Conservation (phyloP, 2,329 filamentous ascomycete genomes). For the Botrytis aclada region DNA sequence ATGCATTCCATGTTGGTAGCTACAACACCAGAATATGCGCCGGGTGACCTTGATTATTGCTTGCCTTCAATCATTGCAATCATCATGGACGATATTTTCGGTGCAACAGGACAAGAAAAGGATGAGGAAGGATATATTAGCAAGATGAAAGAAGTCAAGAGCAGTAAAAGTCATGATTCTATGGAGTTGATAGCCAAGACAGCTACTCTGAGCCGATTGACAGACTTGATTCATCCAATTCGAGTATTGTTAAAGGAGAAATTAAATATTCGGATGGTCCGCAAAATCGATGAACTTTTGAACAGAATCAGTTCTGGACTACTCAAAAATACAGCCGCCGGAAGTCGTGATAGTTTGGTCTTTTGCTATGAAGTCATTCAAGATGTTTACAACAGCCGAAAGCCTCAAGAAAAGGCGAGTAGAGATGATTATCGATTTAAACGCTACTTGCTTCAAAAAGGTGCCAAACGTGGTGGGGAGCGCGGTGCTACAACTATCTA, state of each 20-base stretch:
- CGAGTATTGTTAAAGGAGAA: slow-evolving; percentile 78
- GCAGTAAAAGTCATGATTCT: slow-evolving; percentile 95
- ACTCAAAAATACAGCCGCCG: slow-evolving; percentile 73
- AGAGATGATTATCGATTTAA: slow-evolving; percentile 61
- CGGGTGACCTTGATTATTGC: slow-evolving; percentile 89
- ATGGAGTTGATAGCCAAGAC: slow-evolving; percentile 89
- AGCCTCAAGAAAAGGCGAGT: slow-evolving; percentile 45
- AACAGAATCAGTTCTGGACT: slow-evolving; percentile 80
- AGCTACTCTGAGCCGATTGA: slow-evolving; percentile 70
- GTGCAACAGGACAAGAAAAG: slow-evolving; percentile 88
- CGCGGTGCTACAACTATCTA: slow-evolving; percentile 73
- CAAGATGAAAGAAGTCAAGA: slow-evolving; percentile 97
- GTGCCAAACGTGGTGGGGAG: slow-evolving; percentile 69
- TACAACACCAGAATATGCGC: slow-evolving; percentile 66
- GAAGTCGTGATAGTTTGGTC: slow-evolving; percentile 77
- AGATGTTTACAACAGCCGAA: slow-evolving; percentile 69
- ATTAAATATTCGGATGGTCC: slow-evolving; percentile 75
- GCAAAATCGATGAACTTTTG: slow-evolving; percentile 87
- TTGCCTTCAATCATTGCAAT: slow-evolving; percentile 73
- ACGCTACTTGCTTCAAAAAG: slow-evolving; percentile 78
- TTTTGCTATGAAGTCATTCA: slow-evolving; percentile 96
- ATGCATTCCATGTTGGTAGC: slow-evolving; percentile 86
- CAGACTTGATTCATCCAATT: slow-evolving; percentile 73
- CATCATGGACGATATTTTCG: slow-evolving; percentile 97
- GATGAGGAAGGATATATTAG: slow-evolving; percentile 93